Evolutionary conservation across 2,329 filamentous ascomycete genomes (phyloP).

Genomic region (Scedosporium minutisporum): DNA sequence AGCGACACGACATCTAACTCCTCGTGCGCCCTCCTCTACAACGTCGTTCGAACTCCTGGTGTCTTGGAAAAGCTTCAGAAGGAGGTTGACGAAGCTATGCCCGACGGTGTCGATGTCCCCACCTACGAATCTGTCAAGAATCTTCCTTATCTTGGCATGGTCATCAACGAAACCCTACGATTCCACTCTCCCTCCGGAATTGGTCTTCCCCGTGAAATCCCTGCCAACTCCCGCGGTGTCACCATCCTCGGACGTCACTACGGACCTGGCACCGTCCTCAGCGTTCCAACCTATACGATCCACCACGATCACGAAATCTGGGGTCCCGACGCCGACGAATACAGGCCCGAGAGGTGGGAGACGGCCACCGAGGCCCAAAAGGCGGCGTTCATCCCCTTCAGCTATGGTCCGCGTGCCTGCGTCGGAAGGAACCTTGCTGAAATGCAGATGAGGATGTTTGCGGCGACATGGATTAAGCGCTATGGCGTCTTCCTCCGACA

Average conservation of each 20-base stretch:
- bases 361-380: slow-evolving; percentile 56
- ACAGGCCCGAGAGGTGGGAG: slow-evolving; percentile 60
- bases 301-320: slow-evolving; percentile 67
- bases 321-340: slow-evolving; percentile 55
- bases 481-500: slow-evolving; percentile 42
- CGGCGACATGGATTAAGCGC: slow-evolving; percentile 52
- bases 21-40: slow-evolving; percentile 74
- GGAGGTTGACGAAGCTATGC: slow-evolving; percentile 66
- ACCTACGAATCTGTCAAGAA: slow-evolving; percentile 63
- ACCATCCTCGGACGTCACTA: slow-evolving; percentile 59
- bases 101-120: slow-evolving; percentile 52
- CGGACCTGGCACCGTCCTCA: slow-evolving; percentile 64
- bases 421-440: slow-evolving; percentile 78
- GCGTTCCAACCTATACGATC: slow-evolving; percentile 73
- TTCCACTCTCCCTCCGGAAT: slow-evolving; percentile 81
- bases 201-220: slow-evolving; percentile 69
- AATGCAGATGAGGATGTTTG: slow-evolving; percentile 79
- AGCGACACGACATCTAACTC: slow-evolving; percentile 72
- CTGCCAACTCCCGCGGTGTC: slow-evolving; percentile 51
- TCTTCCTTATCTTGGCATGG: slow-evolving; percentile 63
- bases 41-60: slow-evolving; percentile 58
- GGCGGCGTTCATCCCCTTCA: slow-evolving; percentile 67
- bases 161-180: slow-evolving; percentile 77
- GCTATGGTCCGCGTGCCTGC: slow-evolving; percentile 57
- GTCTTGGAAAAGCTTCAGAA: slow-evolving; percentile 62